Evolutionary conservation across 805 yeast genomes (phyloP).

Genomic region (Wickerhamiella azymoides): DNA sequence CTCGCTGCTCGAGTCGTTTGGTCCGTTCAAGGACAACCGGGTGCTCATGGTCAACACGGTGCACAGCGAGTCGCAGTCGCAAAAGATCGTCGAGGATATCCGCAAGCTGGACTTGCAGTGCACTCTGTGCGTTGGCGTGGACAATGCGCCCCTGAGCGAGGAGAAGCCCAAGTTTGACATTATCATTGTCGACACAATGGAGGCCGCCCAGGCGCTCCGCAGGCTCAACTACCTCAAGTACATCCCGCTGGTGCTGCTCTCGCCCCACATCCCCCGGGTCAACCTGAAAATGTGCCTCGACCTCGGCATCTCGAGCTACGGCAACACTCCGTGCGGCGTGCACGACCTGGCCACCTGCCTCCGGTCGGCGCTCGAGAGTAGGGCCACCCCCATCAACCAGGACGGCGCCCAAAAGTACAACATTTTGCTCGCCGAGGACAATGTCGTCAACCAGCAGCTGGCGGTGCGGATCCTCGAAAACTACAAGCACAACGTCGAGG

Average conservation of each 20-base stretch:
- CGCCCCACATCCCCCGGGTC: conserved; percentile 60
- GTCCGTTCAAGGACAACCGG: conserved; percentile 59
- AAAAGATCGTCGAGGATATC: conserved; percentile 39
- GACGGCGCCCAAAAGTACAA: conserved; percentile 66
- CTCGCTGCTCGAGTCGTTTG: conserved; percentile 51
- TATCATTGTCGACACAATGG: conserved; percentile 68
- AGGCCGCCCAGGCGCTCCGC: conserved; percentile 56
- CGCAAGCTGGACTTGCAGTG: conserved; percentile 47
- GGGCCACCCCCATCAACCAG: conserved; percentile 64
- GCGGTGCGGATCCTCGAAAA: conserved; percentile 77
- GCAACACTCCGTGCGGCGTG: conserved; percentile 75
- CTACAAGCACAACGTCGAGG: conserved; percentile 71
- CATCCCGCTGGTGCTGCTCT: conserved; percentile 68
- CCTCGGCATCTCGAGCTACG: conserved; percentile 75
- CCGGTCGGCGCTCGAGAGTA: conserved; percentile 71
- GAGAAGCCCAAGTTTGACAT: conserved; percentile 47
- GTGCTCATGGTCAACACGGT: conserved; percentile 57
- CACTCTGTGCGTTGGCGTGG: conserved; percentile 27
- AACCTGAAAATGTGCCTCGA: conserved; percentile 74
- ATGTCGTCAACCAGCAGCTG: conserved; percentile 71
- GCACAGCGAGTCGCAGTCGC: conserved; percentile 38
- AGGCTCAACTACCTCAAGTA: conserved; percentile 65
- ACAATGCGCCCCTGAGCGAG: conserved; percentile 38
- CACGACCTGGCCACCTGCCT: conserved; percentile 71
- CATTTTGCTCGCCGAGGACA: conserved; percentile 74